Evolutionary conservation across 2,329 filamentous ascomycete species (phyloP).

Genomic region (Colletotrichum somersetense): DNA sequence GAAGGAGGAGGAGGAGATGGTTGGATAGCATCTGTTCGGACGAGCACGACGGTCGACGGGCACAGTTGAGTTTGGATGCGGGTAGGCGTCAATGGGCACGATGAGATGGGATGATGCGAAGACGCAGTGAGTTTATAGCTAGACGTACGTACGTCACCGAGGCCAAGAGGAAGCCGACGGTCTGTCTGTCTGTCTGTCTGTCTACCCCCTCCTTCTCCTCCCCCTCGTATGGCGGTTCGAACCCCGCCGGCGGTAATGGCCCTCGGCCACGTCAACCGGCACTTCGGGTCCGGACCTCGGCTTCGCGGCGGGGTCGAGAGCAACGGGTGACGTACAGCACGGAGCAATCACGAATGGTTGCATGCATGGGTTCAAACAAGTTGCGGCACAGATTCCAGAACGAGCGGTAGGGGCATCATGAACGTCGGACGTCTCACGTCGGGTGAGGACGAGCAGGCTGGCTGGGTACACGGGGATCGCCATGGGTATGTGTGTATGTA

Average conservation of each 20-base stretch:
- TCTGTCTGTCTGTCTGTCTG: neutral
- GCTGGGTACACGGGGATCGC: too few species aligned
- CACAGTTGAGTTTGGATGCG: neutral
- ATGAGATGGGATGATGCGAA: neutral
- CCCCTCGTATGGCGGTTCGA: constrained; percentile 2
- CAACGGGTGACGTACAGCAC: neutral
- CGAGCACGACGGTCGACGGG: neutral
- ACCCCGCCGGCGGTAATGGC: constrained; percentile 31
- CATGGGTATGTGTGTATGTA: too few species aligned
- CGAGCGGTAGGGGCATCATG: too few species aligned
- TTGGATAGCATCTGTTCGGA: constrained; percentile 3
- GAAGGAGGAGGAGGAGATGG: neutral
- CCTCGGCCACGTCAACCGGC: constrained; percentile 31
- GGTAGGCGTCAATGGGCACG: neutral
- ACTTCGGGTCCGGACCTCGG: constrained; percentile 37
- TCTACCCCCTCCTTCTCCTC: neutral
- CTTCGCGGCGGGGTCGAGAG: neutral
- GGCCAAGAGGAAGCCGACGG: neutral
- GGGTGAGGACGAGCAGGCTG: too few species aligned
- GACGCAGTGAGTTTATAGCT: constrained; percentile 8
- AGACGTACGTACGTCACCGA: neutral
- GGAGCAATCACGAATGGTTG: neutral
- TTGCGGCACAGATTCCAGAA: neutral
- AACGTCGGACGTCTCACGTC: too few species aligned
- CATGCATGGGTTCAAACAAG: neutral